Conservation (phyloP, 1,139 yeast species). For the Debaryomycetaceae sp. region DNA sequence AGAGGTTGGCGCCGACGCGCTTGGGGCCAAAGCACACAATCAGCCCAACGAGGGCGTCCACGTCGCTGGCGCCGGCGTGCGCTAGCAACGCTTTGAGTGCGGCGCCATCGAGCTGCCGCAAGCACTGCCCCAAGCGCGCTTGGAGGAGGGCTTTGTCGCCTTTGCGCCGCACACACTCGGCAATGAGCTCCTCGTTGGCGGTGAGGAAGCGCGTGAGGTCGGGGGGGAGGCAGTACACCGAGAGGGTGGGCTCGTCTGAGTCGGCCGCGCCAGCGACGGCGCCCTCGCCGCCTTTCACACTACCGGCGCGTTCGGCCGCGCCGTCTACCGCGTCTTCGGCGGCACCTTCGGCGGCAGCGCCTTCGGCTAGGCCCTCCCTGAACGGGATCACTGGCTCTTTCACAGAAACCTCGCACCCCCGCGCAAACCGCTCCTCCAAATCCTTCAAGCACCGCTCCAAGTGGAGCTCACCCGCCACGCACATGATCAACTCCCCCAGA, state of each 20-base stretch:
- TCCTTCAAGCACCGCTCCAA: constrained; percentile 88
- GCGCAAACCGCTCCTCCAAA: constrained; percentile 83
- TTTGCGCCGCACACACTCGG: constrained; percentile 18
- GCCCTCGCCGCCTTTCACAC: constrained; percentile 39
- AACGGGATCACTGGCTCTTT: constrained; percentile 96
- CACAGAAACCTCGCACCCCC: constrained; percentile 73
- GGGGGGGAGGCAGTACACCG: constrained; percentile 55
- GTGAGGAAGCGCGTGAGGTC: constrained; percentile 48
- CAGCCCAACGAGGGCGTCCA: constrained; percentile 32
- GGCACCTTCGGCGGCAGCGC: constrained; percentile 11
- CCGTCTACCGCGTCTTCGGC: constrained; percentile 16
- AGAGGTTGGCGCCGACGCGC: constrained; percentile 69
- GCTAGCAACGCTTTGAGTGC: constrained; percentile 11
- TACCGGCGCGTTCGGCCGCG: constrained; percentile 23
- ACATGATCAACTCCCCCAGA: constrained; percentile 84
- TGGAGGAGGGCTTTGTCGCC: no score
- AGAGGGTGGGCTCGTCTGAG: constrained; percentile 43
- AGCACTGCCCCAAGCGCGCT: no score
- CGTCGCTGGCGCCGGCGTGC: no score
- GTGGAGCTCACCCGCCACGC: constrained; percentile 96
- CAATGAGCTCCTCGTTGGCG: constrained; percentile 37
- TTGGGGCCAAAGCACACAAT: constrained; percentile 77
- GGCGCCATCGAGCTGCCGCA: constrained; percentile 24
- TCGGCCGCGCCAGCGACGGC: no score
- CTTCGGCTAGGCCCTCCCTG: constrained; percentile 70